Evolutionary conservation across 305 asterid species (phyloP), one percentile per base, ranked within the genome.

Genomic region (Fraxinus baroniana): DNA sequence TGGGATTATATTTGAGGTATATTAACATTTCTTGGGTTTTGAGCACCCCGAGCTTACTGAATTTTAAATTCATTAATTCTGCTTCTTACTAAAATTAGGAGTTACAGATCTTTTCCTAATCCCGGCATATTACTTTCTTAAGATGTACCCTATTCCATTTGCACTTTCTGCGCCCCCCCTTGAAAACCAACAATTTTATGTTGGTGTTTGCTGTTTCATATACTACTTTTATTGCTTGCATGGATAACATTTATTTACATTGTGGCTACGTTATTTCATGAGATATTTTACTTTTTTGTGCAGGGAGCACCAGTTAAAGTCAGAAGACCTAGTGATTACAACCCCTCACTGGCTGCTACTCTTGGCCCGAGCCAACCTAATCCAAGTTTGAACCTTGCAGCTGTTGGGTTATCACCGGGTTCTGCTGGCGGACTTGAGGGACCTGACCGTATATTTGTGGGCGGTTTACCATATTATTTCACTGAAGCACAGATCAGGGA

Each of bases 281-380:
- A n/a, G n/a, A 37, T 18, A 4, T 74, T 24, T 75, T 39, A 22
- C 32, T 28, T 60, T 26, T 20, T 41, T 41, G 17, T 87, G 41
- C 92, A 95, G 99, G 99, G 99, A 82, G 98, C 97, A 74, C 99
- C 98, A 15, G 98, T 96, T 79, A 96, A 93, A 88, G 99, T 96
- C 81, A 91, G 98, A 87, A 92, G 99, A 83, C 99, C 99, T 4
- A 94, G 98, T 37, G 99, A 94, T 86, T 96, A 96, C 82, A 94
- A 96, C 78, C 99, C 98, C 3, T 94, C 98, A 35, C 89, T 94
- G 57, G 98, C 98, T 81, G 98, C 98, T 35, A 90, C 98, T 81
- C 98, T 96, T 83, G 99, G 99, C 70, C 98, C 99, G 26, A 95
- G 98, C 83, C 97, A 94, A 81, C 99, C 99, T 3, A 92, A 88